Conservation (phyloP, 305 asterid genomes). For the Solanum aculeatissimum region DNA sequence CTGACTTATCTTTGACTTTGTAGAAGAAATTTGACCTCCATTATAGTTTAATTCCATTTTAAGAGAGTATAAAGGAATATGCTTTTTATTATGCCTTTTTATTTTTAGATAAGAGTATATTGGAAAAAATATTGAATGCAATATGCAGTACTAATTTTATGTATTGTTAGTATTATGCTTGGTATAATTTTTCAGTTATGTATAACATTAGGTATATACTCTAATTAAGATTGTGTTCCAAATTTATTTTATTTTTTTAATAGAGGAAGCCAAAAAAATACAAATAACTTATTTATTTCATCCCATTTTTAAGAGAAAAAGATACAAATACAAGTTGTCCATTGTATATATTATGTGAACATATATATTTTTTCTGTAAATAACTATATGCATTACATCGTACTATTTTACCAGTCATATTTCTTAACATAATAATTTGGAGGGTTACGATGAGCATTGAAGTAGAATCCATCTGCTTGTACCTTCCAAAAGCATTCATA, state of each 20-base stretch:
- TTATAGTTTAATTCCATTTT: neutral
- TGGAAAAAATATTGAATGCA: too few relatives aligned
- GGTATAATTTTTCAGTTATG: too few relatives aligned
- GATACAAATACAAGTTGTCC: neutral
- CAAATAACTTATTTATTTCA: neutral
- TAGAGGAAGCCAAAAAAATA: neutral
- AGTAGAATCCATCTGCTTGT: neutral
- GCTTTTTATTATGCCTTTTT: neutral
- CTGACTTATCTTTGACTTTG: neutral
- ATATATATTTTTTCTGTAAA: neutral
- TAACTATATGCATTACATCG: neutral
- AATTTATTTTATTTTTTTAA: rapidly evolving
- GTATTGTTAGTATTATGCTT: too few relatives aligned
- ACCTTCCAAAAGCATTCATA: neutral
- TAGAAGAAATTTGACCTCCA: neutral
- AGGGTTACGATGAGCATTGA: neutral
- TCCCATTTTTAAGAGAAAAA: neutral
- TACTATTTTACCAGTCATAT: neutral
- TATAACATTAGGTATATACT: neutral
- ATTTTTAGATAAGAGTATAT: too few relatives aligned
- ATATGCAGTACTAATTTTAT: rapidly evolving
- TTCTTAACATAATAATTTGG: neutral
- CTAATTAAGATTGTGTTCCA: too few relatives aligned
- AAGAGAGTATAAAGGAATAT: neutral
- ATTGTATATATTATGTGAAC: neutral